Percentiles rank a stretch among this genome's conserved stretches.
These are phyloP conservation scores for Solanum tarapatanum DNA, from an alignment of 257 asterid species.

Conservation along the genomic window DNA sequence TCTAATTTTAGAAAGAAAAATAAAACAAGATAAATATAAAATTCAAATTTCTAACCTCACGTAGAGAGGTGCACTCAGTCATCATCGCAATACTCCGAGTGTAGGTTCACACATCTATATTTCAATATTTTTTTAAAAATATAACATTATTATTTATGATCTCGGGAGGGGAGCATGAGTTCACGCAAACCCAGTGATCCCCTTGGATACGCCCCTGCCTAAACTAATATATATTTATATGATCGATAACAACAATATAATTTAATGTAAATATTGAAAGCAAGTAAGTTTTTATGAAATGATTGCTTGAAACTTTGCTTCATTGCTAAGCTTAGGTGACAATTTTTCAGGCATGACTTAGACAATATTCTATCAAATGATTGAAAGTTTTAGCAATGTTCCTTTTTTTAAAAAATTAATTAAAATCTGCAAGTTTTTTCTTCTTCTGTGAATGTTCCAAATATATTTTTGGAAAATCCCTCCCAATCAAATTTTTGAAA, in stretches of 20 bases:
- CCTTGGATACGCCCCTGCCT: too few species aligned
- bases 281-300: neutral
- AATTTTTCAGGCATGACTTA: neutral
- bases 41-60: too few species aligned
- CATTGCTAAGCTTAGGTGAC: neutral
- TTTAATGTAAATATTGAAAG: neutral
- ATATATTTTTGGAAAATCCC: neutral
- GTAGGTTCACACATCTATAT: too few species aligned
- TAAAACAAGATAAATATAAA: too few species aligned
- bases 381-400: neutral
- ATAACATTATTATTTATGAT: too few species aligned
- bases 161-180: too few species aligned
- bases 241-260: neutral
- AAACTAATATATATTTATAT: neutral
- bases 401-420: accelerated
- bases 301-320: neutral
- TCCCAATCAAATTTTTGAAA: neutral
- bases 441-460: neutral
- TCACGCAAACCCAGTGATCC: too few species aligned
- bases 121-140: too few species aligned
- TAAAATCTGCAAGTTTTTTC: neutral
- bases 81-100: too few species aligned
- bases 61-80: too few species aligned
- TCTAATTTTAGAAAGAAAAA: too few species aligned
- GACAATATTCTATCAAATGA: neutral